These are phyloP conservation scores for Penicillium malachiteum DNA, from an alignment of 495 filamentous ascomycete species.

Conservation along the genomic window DNA sequence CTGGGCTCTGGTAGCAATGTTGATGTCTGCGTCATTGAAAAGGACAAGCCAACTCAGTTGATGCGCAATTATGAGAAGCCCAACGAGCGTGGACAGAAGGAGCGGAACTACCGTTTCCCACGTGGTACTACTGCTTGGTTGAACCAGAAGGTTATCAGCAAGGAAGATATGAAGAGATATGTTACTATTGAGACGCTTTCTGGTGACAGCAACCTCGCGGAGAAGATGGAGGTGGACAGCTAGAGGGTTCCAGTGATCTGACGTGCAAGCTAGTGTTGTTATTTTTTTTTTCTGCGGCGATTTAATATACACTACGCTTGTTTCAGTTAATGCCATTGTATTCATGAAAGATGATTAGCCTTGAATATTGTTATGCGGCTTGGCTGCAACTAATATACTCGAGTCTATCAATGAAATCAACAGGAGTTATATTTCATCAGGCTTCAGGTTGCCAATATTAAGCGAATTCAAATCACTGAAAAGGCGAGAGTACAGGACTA, in stretches of 20 bases:
- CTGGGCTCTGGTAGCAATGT: conserved; percentile 96
- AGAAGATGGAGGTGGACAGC: conserved; percentile 94
- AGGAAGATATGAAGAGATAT: conserved; percentile 92
- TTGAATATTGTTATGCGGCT: neutral
- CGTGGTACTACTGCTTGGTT: conserved; percentile 89
- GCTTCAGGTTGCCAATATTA: too few species aligned
- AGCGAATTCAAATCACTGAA: too few species aligned
- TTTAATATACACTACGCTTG: conserved; percentile 23
- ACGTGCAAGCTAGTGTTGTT: conserved; percentile 14
- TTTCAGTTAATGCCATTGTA: conserved; percentile 11
- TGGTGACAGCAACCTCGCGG: conserved; percentile 56
- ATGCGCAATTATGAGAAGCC: conserved; percentile 88
- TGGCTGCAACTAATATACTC: neutral
- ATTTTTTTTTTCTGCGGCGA: conserved; percentile 5
- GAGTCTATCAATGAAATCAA: conserved; percentile 7
- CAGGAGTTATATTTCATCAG: neutral
- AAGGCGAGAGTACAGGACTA: too few species aligned
- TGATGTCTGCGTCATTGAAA: conserved; percentile 91
- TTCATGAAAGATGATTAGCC: conserved; percentile 11
- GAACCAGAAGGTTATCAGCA: conserved; percentile 89
- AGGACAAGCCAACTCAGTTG: conserved; percentile 83
- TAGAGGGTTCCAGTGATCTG: conserved; percentile 35
- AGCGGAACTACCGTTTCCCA: conserved; percentile 86
- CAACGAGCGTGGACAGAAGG: conserved; percentile 88
- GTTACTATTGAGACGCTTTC: conserved; percentile 85